A percentile compares a stretch with the other conserved stretches of the same genome.
These are phyloP conservation scores for Remersonia thermophila DNA, from an alignment of 2,329 filamentous ascomycete genomes.

Conservation along the genomic window DNA sequence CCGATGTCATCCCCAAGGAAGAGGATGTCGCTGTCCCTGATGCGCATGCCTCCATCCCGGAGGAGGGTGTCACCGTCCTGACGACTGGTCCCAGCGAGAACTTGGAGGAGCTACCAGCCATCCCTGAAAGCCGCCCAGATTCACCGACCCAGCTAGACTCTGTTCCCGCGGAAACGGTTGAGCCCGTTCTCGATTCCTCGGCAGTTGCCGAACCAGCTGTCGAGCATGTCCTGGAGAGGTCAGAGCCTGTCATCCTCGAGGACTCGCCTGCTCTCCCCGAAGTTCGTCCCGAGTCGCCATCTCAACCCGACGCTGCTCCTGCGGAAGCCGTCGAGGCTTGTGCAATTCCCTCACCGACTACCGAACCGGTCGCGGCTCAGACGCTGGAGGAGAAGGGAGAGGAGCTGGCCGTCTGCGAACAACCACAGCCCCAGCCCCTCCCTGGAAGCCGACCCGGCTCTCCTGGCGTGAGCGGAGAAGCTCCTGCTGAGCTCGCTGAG, in stretches of 20 bases:
- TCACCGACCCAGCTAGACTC: neutral
- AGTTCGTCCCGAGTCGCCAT: neutral
- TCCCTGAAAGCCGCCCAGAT: slow-evolving; percentile 4
- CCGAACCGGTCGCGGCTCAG: no score
- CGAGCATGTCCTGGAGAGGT: neutral
- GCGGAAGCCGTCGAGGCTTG: neutral
- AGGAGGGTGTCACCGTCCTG: no score
- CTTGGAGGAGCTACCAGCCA: slow-evolving; percentile 1
- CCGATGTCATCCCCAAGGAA: no score
- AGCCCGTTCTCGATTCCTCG: neutral
- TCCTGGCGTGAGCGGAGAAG: no score
- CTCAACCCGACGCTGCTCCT: neutral
- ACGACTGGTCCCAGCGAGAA: neutral
- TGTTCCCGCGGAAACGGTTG: neutral
- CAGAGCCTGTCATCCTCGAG: neutral
- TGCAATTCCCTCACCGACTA: no score
- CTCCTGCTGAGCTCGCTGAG: no score
- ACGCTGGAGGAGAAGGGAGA: no score
- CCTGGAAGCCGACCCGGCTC: no score
- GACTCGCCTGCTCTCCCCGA: neutral
- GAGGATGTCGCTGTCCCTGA: no score
- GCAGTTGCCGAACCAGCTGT: neutral
- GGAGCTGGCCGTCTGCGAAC: no score
- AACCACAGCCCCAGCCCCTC: no score
- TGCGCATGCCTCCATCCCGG: no score